Evolutionary conservation across 2,329 filamentous ascomycete genomes (phyloP).

Genomic region (Penicillium fuscoglaucum): DNA sequence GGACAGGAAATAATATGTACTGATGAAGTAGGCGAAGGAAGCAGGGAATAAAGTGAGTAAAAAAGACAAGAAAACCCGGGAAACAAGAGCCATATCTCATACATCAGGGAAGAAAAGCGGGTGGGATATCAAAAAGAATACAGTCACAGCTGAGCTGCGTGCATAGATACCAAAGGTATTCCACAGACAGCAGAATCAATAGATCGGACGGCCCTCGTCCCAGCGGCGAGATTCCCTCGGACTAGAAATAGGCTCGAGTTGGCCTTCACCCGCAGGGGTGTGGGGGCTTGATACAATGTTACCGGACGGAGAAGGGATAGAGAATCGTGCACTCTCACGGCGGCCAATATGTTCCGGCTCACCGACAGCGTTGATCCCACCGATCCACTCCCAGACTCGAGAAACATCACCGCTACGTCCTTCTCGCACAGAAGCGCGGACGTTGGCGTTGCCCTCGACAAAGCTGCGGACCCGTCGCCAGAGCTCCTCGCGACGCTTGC

Average conservation of each 20-base stretch:
- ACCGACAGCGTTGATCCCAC: constrained; percentile 57
- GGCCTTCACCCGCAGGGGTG: constrained; percentile 16
- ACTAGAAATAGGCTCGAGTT: constrained; percentile 24
- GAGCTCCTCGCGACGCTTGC: constrained; percentile 72
- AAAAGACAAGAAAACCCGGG: background rate
- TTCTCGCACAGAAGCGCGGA: constrained; percentile 73
- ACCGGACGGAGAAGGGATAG: constrained; percentile 29
- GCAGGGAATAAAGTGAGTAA: background rate
- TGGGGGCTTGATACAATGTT: constrained; percentile 17
- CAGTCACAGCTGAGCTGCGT: background rate
- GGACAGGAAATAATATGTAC: constrained; percentile 23
- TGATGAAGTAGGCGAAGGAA: background rate
- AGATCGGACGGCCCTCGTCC: constrained; percentile 47
- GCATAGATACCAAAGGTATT: constrained; percentile 13
- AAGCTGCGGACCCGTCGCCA: constrained; percentile 82
- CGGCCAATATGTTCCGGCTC: constrained; percentile 30
- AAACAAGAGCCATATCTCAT: constrained; percentile 14
- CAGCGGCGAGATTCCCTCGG: constrained; percentile 36
- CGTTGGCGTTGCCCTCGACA: constrained; percentile 92
- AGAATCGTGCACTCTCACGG: constrained; percentile 31
- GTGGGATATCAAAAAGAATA: constrained; percentile 14
- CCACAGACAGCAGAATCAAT: constrained; percentile 27
- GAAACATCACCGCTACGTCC: constrained; percentile 57
- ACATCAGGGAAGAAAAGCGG: constrained; percentile 3
- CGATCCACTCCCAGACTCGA: constrained; percentile 69